Conservation (phyloP, 2,329 filamentous ascomycete genomes). For the Fonsecaea multimorphosa region DNA sequence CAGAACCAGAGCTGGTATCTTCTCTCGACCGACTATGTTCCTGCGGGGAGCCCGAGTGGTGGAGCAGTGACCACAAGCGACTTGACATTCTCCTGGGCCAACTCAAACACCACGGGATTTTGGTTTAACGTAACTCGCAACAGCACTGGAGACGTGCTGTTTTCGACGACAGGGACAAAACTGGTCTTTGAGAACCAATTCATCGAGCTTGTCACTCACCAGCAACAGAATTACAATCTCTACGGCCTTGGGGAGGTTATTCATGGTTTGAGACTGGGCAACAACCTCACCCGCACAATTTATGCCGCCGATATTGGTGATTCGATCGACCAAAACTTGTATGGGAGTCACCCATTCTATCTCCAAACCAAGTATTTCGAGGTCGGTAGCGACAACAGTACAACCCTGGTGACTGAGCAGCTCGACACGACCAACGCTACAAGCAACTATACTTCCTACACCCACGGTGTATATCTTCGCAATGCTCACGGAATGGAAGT, state of each 20-base stretch:
- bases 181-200: conserved; percentile 80
- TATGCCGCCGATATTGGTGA: conserved; percentile 73
- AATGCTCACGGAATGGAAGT: conserved; percentile 80
- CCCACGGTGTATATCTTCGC: conserved; percentile 77
- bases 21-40: conserved; percentile 68
- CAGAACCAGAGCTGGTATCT: conserved; percentile 71
- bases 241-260: conserved; percentile 78
- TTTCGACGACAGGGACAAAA: conserved; percentile 67
- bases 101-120: conserved; percentile 60
- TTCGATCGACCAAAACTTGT: conserved; percentile 69
- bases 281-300: conserved; percentile 72
- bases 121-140: conserved; percentile 62
- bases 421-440: conserved; percentile 55
- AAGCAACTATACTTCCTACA: conserved; percentile 60
- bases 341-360: conserved; percentile 79
- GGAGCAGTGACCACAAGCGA: conserved; percentile 48
- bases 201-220: conserved; percentile 70
- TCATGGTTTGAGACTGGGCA: conserved; percentile 71
- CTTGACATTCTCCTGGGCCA: conserved; percentile 61
- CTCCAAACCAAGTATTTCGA: conserved; percentile 79
- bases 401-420: conserved; percentile 61
- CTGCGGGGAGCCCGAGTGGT: conserved; percentile 58
- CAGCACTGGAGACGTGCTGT: conserved; percentile 70
- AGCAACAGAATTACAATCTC: conserved; percentile 75
- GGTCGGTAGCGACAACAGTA: conserved; percentile 54